Base-by-base conservation (phyloP, 2,329 filamentous ascomycete genomes). In the Balansia obtecta region DNA sequence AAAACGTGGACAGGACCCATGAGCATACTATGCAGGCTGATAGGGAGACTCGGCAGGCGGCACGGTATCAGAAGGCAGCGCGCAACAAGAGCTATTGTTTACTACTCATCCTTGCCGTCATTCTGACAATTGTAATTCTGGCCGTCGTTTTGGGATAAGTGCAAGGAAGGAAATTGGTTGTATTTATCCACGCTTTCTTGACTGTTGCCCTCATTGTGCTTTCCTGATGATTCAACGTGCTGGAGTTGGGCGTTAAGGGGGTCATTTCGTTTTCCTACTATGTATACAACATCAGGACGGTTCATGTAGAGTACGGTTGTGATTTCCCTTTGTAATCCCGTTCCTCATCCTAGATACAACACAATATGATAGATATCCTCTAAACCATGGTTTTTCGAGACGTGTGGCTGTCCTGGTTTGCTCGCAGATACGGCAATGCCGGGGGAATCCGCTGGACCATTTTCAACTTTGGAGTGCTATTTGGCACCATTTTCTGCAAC, bases 31-130 rank as follows among this genome's bases (percentile, higher is more conserved):
- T 82, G 49, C 88, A 88, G 39, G 94, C 91, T 41, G 88, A 96
- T 65, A 69, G 83, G 51, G 91, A 98, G 69, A 75, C 95, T 58
- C 79, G 87, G 55, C 85, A 85, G 60, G 93, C 93, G 16, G 88
- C 85, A 55, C 76, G 88, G 60, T 94, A 97, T 68, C 94, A 98
- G 74, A 95, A 90, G 77, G 90, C 88, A 54, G 93, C 93, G 30
- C 80, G 94, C 56, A 93, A 88, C 69, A 96, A 95, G 75, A 87
- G 88, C 40, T 98, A 91, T 66, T 96, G 90, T 65, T 71, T 98
- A 64, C 69, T 98, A 61, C 69, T 98, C 47, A 91, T 98, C 53
- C 66, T 98, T 61, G 84, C 86, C 1, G 80, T 98, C 45, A 93
- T 98, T 53, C 67, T 97, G 60, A 85, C 88, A 3, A 88, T 98